Percentiles rank a stretch among this genome's conserved stretches.
These are phyloP conservation scores for Sporopachydermia quercuum DNA, from an alignment of 805 yeast genomes.

Conservation along the genomic window DNA sequence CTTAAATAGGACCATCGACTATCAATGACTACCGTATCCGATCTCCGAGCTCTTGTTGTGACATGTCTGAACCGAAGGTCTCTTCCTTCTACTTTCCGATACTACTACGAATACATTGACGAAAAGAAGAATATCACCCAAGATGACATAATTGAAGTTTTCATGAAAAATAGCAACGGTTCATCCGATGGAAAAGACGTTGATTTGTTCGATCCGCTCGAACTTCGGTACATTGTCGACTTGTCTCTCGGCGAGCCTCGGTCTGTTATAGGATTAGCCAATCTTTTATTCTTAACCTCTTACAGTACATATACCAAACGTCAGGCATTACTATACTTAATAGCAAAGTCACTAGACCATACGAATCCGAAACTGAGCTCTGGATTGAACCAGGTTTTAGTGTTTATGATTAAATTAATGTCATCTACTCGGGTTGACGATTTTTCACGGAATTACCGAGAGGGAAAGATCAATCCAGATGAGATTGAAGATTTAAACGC, in stretches of 20 bases:
- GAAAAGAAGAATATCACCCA: slow-evolving; percentile 1
- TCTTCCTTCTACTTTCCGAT: not conserved
- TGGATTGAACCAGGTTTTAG: not conserved
- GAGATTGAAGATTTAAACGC: not conserved
- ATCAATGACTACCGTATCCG: not conserved
- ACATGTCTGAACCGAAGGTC: not conserved
- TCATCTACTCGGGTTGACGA: not conserved
- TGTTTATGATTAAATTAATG: not conserved
- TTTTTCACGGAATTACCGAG: not conserved
- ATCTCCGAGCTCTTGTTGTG: not conserved
- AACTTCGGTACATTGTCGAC: slow-evolving; percentile 1
- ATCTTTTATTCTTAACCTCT: not conserved
- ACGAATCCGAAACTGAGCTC: not conserved
- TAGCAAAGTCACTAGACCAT: not conserved
- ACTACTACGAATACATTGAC: slow-evolving; percentile 1
- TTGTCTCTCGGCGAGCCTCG: not conserved
- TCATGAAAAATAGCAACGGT: slow-evolving; percentile 10
- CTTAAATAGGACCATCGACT: too few species aligned
- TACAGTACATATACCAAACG: not conserved
- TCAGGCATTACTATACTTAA: not conserved
- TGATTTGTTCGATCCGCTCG: slow-evolving; percentile 18
- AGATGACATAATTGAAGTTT: not conserved
- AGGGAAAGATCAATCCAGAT: not conserved
- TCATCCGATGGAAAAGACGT: slow-evolving; percentile 12
- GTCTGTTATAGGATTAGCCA: not conserved